Evolutionary conservation across 495 filamentous ascomycete species (phyloP).

Genomic region (Lichenothelia convexa): DNA sequence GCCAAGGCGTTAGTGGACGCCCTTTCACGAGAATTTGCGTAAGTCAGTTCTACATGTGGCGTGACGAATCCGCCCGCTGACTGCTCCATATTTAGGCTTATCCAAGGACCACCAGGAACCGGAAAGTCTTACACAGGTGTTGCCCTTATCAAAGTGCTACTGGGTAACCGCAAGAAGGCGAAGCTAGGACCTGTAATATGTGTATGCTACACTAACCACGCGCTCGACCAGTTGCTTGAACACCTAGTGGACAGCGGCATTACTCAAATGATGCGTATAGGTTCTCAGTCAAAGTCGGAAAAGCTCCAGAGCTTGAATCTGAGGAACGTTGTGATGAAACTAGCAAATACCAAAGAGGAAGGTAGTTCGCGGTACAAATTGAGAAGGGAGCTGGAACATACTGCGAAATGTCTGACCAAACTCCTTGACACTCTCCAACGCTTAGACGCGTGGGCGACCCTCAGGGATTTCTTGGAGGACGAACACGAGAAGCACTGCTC

Average conservation of each 20-base stretch:
- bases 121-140: conserved; percentile 52
- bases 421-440: conserved; percentile 15
- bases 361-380: conserved; percentile 15
- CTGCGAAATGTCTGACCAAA: conserved; percentile 11
- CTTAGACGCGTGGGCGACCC: conserved; percentile 6
- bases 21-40: conserved; percentile 35
- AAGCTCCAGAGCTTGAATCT: conserved; percentile 31
- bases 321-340: conserved; percentile 16
- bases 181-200: conserved; percentile 47
- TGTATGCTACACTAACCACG: conserved; percentile 59
- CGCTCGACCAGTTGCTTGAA: conserved; percentile 55
- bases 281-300: conserved; percentile 45
- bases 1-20: conserved; percentile 34
- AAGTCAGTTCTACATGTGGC: no score
- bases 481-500: conserved; percentile 3
- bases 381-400: conserved; percentile 14
- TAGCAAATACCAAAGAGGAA: conserved; percentile 25
- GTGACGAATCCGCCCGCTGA: no score
- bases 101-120: conserved; percentile 71
- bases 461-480: conserved; percentile 6
- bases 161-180: conserved; percentile 33
- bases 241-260: conserved; percentile 37
- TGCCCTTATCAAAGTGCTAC: conserved; percentile 40
- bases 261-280: conserved; percentile 49
- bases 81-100: no score